phyloP scores from a whole-genome alignment of 176 grass and related monocot species.

The Oryza longistaminata region DNA sequence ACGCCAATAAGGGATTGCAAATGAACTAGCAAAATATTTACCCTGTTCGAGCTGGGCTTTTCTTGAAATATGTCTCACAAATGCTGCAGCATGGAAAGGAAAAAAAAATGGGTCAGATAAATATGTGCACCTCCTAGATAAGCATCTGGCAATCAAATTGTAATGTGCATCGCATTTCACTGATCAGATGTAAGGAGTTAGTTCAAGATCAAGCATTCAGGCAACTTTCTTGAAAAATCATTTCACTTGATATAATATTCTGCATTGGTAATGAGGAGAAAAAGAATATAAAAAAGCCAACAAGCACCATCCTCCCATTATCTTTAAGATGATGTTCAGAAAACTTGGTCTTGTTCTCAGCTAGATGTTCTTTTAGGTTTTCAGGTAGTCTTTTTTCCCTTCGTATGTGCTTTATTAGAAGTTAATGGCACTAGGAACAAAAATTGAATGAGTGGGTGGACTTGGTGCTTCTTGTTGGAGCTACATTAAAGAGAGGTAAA shows the following conservation, averaged over 20 bases:
- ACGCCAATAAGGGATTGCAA: not conserved
- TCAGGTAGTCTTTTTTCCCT: not conserved
- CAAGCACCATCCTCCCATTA: not conserved
- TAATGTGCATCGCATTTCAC: not conserved
- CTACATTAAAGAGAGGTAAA: not conserved
- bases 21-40: constrained; percentile 36
- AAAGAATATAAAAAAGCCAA: not conserved
- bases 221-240: too few relatives aligned
- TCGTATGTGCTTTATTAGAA: not conserved
- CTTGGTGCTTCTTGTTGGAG: too few relatives aligned
- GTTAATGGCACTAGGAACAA: not conserved
- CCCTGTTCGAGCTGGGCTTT: constrained; percentile 82
- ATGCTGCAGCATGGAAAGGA: constrained; percentile 62
- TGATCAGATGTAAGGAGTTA: not conserved
- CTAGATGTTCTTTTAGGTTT: not conserved
- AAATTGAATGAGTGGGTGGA: too few relatives aligned
- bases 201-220: not conserved
- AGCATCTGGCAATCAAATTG: not conserved
- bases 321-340: not conserved
- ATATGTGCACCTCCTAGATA: constrained; percentile 2
- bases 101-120: not conserved
- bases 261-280: not conserved
- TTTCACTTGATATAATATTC: too few relatives aligned
- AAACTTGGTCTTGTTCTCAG: not conserved
- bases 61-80: constrained; percentile 99